Evolutionary conservation across 208 protist genomes (phyloP).

Genomic region (Sergeia podlipaevii): DNA sequence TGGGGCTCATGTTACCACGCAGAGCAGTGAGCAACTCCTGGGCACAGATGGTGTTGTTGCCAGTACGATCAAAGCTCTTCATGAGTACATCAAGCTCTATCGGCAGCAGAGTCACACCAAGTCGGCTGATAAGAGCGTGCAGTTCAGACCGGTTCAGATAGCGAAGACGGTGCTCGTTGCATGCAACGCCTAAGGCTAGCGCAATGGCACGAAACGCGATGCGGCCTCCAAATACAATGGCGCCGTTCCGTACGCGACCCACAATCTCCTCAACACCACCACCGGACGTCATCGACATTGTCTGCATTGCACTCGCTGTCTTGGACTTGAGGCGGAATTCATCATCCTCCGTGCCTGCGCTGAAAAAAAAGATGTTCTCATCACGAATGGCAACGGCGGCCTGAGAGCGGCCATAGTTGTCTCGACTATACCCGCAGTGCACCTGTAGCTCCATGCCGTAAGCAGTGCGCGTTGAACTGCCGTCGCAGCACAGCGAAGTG

Average conservation of each 20-base stretch:
- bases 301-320: background rate
- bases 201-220: constrained; percentile 72
- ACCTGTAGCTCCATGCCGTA: constrained; percentile 67
- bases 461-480: constrained; percentile 19
- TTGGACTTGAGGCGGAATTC: background rate
- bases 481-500: constrained; percentile 45
- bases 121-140: constrained; percentile 24
- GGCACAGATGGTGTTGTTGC: constrained; percentile 66
- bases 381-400: constrained; percentile 42
- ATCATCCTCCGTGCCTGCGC: constrained; percentile 1
- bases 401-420: constrained; percentile 23
- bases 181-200: constrained; percentile 63
- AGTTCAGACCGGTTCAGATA: constrained; percentile 47
- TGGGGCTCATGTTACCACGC: constrained; percentile 62
- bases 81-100: constrained; percentile 76
- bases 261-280: constrained; percentile 37
- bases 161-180: constrained; percentile 52
- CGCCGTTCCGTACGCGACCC: constrained; percentile 59
- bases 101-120: constrained; percentile 53
- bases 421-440: constrained; percentile 42
- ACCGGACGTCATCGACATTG: constrained; percentile 37
- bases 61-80: constrained; percentile 61
- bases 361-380: constrained; percentile 67
- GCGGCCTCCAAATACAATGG: constrained; percentile 56
- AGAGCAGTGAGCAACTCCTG: constrained; percentile 79